Base-by-base conservation (phyloP, 1,284 basidiomycete species). In the Boletellus deceptivus region DNA sequence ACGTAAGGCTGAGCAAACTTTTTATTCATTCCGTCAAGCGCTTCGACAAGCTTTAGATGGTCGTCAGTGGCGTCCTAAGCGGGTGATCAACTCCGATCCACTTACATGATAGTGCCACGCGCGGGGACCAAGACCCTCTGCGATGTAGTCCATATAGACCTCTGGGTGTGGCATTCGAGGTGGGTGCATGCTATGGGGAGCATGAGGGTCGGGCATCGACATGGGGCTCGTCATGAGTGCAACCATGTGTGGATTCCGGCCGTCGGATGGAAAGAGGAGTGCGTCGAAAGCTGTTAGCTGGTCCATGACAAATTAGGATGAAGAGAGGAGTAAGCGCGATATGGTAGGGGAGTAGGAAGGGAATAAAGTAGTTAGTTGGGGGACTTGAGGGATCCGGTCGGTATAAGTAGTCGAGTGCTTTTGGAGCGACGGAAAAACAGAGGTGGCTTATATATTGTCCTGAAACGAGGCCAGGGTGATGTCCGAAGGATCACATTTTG, bases 71-170 rank as follows among this genome's bases (percentile, higher is more conserved):
- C 48, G 54, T 50, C n/a, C 44, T 46, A 53, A 14, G 29, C 31
- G 46, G 42, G 25, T 33, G 48, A 58, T 54, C 41, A 8, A 33
- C 22, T 24, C 16, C 14, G 29, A 38, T 22, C 27, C 10, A 69
- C 75, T 61, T 59, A 87, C 86, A 71, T 86, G 79, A 64, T 80
- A 86, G 62, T 79, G 77, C 88, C 87, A 90, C 13, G 83, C 79
- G 52, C 82, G 75, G 35, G 79, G 71, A 35, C 83, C 83, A 48
- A 81, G 72, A 49, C 78, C 76, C 67, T 89, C 85, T 58, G 85
- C 85, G 59, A 90, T 84, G 69, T 85, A 88, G 67, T 91, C 86
- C 87, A 91, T 91, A 62, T 85, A 81, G 34, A 88, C 78, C 65
- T 90, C 86, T 9, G 89, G 88, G 67, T 90, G 88, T 1, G 88